phyloP scores from a whole-genome alignment of 805 yeast genomes.

The Lipomyces starkeyi region DNA sequence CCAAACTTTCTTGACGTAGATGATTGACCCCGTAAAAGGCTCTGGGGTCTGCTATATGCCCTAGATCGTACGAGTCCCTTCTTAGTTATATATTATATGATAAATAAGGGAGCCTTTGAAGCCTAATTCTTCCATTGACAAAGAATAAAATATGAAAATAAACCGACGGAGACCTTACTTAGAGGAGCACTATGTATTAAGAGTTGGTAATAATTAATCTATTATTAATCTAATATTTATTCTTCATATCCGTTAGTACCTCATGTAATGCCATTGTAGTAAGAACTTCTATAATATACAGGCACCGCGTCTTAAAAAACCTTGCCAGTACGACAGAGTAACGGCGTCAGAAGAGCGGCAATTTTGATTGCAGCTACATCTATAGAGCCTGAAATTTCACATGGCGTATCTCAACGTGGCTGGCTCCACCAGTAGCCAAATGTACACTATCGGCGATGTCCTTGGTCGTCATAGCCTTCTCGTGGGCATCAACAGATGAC shows the following conservation, averaged over 20 bases:
- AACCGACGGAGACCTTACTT: not conserved
- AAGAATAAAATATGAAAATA: not conserved
- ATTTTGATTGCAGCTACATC: not conserved
- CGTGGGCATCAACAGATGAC: conserved; percentile 3
- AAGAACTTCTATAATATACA: conserved; percentile 4
- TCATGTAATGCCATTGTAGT: not conserved
- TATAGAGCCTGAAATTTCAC: not conserved
- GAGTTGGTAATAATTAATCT: not conserved
- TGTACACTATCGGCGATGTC: conserved; percentile 1
- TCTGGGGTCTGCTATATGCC: not conserved
- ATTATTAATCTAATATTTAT: too few relatives aligned
- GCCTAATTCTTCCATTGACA: not conserved
- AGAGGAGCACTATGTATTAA: not conserved
- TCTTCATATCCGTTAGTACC: not conserved
- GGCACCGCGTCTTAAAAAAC: not conserved
- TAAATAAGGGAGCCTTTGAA: not conserved
- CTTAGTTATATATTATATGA: not conserved
- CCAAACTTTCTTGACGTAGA: not conserved
- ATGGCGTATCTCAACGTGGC: not conserved
- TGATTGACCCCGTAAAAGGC: not conserved
- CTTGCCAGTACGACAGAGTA: not conserved
- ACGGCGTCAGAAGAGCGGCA: not conserved
- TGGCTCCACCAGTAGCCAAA: conserved; percentile 5
- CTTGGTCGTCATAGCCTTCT: conserved; percentile 1
- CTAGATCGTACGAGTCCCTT: not conserved